Evolutionary conservation across 2,329 filamentous ascomycete genomes (phyloP), one percentile per base, ranked within the genome.

Genomic region (Dothistroma septosporum): DNA sequence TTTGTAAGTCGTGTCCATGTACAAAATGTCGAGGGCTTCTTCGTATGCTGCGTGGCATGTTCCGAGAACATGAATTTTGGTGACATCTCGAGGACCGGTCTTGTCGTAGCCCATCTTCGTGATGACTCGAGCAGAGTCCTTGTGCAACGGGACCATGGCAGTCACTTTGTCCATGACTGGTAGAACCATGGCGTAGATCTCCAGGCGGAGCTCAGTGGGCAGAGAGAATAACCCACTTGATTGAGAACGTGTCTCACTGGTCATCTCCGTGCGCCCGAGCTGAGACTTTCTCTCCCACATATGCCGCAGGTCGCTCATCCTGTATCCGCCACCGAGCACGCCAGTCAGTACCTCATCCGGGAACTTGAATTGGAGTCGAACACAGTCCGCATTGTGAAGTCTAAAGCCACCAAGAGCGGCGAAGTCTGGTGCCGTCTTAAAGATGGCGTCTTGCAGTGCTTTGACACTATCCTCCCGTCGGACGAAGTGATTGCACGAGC

Each of bases 151-250:
- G 10, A 68, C 61, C 24, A 73, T 71, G 6, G 64, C 62, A 10
- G 60, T 72, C 44, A 57, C 61, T 19, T 67, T 31, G 32, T 62
- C 61, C 37, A 70, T 44, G 16, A 46, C 41, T 8, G 70, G 68
- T 16, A 81, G 71, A 31, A 80, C 71, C 32, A 70, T 67, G 32
- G 67, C 64, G 70, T 80, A 83, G 33, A 89, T 82, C 68, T 87
- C 80, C 53, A 87, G 82, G 28, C 81, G 80, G 4, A 89, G 77
- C 67, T 89, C 86, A 2, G 79, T 78, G 24, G 88, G 81, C 1
- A 89, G 78, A 16, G 65, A 70, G 72, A 80, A 77, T 58, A 80
- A 66, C 12, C 65, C 62, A 46, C 65, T 72, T 16, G 61, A 61
- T 24, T 64, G 68, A 0, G 16, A 11, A 21, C 35, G 44, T 14